These are phyloP conservation scores for Aspergillus sp. DNA, from an alignment of 2,329 filamentous ascomycete species.

Conservation along the genomic window DNA sequence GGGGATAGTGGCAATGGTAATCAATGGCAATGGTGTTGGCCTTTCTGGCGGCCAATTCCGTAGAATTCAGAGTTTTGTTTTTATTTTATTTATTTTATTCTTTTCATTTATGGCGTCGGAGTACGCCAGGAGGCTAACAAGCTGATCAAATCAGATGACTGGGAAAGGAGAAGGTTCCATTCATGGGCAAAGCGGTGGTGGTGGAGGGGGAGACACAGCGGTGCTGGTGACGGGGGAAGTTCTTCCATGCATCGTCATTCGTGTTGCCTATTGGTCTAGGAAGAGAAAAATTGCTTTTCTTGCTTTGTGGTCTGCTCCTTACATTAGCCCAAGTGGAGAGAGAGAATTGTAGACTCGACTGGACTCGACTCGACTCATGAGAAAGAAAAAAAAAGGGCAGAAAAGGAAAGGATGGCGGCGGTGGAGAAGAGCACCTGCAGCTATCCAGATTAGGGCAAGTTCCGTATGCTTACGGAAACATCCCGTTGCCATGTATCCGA, in stretches of 20 bases:
- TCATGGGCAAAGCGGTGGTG: neutral
- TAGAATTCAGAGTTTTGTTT: neutral
- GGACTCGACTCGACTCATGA: neutral
- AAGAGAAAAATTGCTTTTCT: neutral
- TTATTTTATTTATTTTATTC: neutral
- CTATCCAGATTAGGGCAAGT: neutral
- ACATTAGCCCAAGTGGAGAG: neutral
- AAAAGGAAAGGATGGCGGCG: neutral
- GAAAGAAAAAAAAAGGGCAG: neutral
- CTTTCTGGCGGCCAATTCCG: neutral
- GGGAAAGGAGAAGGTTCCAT: constrained; percentile 2
- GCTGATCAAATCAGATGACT: constrained; percentile 3
- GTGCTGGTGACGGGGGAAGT: neutral
- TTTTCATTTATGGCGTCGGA: neutral
- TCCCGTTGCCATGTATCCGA: neutral
- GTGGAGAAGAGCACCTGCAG: constrained; percentile 6
- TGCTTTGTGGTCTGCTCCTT: neutral
- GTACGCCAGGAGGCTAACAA: neutral
- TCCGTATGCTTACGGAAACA: neutral
- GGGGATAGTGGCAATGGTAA: neutral
- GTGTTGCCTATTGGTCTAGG: neutral
- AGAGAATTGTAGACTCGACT: constrained; percentile 2
- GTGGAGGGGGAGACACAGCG: neutral
- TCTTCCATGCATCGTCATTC: constrained; percentile 1
- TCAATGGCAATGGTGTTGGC: too few relatives aligned